Evolutionary conservation across 2,329 filamentous ascomycete genomes (phyloP), one percentile per base, ranked within the genome.

Genomic region (Phoma sp.): DNA sequence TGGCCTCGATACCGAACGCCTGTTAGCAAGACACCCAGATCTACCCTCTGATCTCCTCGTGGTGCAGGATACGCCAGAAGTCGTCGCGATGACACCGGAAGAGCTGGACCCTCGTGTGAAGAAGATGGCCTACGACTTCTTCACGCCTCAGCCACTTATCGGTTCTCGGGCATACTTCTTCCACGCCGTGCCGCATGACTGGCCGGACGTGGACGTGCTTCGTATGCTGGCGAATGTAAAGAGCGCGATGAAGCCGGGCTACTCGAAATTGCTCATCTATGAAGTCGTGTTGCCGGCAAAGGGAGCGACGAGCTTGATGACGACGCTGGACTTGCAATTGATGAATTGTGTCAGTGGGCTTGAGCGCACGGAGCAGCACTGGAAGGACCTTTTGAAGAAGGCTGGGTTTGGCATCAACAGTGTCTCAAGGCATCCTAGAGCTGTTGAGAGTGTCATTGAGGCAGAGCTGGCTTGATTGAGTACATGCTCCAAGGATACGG

Each of bases 151-250:
- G 36, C 65, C 69, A 1, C 57, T 71, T 21, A 50, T 56, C 9
- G 60, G 67, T 40, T 64, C 69, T 6, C 62, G 62, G 29, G 62
- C 63, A 9, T 78, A 75, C 50, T 59, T 77, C 9, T 67, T 78
- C 35, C 69, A 74, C 24, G 68, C 66, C 35, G 64, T 77, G 6
- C 59, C 74, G 33, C 76, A 78, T 51, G 74, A 78, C 55, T 77
- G 73, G 74, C 60, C 67, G 5, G 73, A 77, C 48, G 19, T 19
- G 7, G 40, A 61, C 27, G 50, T 43, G 7, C 37, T 58, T 4
- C 35, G 48, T 4, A 65, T 67, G 12, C 40, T 66, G 24, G 24
- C 43, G 8, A 46, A 56, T n/a, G 31, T 64, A 12, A 48, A 31
- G 25, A 32, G 39, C n/a, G 59, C 57, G 1, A 55, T 67, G 58